Base-by-base conservation (phyloP, 2,329 filamentous ascomycete species). In the Trichoderma atrobrunneum region DNA sequence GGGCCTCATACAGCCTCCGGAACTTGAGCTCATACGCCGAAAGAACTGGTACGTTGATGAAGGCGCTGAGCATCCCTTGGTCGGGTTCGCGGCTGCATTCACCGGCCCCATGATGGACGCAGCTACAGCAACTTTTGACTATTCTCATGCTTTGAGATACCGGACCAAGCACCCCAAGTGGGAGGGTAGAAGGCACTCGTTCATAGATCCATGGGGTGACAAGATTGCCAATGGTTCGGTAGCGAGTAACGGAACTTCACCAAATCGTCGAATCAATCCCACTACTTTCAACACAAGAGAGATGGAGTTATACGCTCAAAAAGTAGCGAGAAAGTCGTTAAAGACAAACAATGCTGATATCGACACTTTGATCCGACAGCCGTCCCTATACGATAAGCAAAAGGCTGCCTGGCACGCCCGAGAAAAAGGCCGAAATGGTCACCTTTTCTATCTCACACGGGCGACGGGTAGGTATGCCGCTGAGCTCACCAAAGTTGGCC, bases 31-130 rank as follows among this genome's bases (percentile, higher is more conserved):
- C 78, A 57, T 81, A 3, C 66, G 70, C 5, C 75, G 75, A 10
- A 77, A 74, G 48, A 89, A 91, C 75, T 92, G 91, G 79, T 87
- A 91, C 72, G 88, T 89, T 0, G 89, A 91, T 70, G 86, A 90
- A 63, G 89, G 90, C 2, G 90, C 90, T 0, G 87, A 85, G 74
- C 89, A 91, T 74, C 91, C 91, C 0, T 83, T 92, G 5, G 87
- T 88, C 36, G 90, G 90, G 34, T 89, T 87, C 16, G 88, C 91
- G 11, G 88, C 88, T 39, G 91, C 92, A 0, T 81, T 93, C 4
- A 83, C 93, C 48, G 88, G 90, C 1, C 92, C 91, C 1, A 85
- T 92, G 66, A 87, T 89, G 1, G 89, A 89, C 57, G 85, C 94
- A 64, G 86, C 90, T 77, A 89, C 90, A 81, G 90, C 74, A 24